Conservation (phyloP, 441 rosid species). For the Erysimum pusillum region DNA sequence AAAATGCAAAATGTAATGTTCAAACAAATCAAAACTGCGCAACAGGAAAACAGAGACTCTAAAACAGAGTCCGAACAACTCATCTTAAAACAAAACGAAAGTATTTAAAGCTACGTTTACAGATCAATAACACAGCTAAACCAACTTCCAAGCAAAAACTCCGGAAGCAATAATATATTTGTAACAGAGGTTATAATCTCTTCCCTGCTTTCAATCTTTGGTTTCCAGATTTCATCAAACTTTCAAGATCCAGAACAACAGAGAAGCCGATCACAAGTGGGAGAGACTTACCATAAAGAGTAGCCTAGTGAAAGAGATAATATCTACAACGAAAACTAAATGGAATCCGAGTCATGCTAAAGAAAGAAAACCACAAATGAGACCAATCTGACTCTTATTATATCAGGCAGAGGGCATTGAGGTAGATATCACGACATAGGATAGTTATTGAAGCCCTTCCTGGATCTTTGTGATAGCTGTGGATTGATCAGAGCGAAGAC, state of each 20-base stretch:
- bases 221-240: conserved; percentile 21
- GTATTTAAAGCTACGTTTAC: conserved; percentile 14
- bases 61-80: no score
- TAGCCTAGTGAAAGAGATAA: conserved; percentile 13
- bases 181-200: not conserved
- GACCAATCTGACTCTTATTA: conserved; percentile 32
- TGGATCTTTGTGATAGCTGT: conserved; percentile 79
- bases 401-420: conserved; percentile 78
- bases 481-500: conserved; percentile 62
- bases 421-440: conserved; percentile 75
- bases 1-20: no score
- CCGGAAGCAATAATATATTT: conserved; percentile 14
- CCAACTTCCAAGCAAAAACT: conserved; percentile 15
- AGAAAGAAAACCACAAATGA: conserved; percentile 1
- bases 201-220: conserved; percentile 28
- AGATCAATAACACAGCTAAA: conserved; percentile 1
- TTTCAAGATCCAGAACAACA: conserved; percentile 40
- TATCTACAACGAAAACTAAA: conserved; percentile 43
- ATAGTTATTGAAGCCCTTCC: conserved; percentile 83
- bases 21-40: no score
- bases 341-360: not conserved
- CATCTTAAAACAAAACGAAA: no score
- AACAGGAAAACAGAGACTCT: no score
- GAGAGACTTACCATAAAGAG: conserved; percentile 22
- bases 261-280: conserved; percentile 23